Evolutionary conservation across 106 monocot species (phyloP).

Genomic region (Agapanthus africanus): DNA sequence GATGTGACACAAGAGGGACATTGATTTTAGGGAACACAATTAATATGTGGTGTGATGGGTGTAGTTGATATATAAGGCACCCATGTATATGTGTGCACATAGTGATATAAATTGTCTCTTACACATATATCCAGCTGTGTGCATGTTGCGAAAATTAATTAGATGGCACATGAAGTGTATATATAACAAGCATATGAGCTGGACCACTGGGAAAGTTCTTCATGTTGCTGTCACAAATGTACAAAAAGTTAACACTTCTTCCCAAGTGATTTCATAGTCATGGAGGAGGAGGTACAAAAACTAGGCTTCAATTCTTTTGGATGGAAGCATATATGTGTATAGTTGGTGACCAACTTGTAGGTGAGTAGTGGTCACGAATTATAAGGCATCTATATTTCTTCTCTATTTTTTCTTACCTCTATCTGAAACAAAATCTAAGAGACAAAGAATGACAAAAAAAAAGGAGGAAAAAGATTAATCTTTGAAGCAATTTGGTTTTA

Average conservation of each 20-base stretch:
- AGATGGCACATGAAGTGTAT: background rate
- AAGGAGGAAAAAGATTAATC: background rate
- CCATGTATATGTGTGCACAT: background rate
- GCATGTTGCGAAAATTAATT: background rate
- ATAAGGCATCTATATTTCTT: background rate
- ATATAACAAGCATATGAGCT: too few species aligned
- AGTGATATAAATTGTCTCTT: too few species aligned
- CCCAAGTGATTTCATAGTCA: background rate
- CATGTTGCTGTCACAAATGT: background rate
- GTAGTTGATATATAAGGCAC: background rate
- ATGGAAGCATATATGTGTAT: background rate
- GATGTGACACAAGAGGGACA: constrained; percentile 5
- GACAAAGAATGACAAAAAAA: background rate
- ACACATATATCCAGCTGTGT: constrained; percentile 1
- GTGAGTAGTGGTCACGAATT: background rate
- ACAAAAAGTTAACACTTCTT: background rate
- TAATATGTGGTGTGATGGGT: background rate
- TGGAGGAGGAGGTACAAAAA: too few species aligned
- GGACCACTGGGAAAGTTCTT: background rate
- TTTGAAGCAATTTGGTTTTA: too few species aligned
- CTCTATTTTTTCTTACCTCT: too few species aligned
- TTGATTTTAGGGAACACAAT: constrained; percentile 3
- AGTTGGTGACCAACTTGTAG: background rate
- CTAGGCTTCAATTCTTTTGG: background rate
- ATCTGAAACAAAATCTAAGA: background rate